These are phyloP conservation scores for Argentina anserina DNA, from an alignment of 306 rosid genomes.

Conservation along the genomic window DNA sequence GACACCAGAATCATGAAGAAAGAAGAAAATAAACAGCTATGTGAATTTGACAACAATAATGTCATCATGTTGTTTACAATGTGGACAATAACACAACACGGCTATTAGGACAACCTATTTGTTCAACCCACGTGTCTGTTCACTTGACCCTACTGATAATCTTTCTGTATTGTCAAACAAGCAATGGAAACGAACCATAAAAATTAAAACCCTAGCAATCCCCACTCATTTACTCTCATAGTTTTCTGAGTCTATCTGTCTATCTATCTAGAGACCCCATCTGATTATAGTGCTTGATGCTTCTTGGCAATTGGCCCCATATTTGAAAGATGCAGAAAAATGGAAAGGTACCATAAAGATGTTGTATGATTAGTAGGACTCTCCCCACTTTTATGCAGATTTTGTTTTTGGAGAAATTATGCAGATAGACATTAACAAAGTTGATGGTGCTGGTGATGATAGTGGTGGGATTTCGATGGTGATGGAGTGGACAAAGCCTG, in stretches of 20 bases:
- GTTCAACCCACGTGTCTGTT: slow-evolving; percentile 28
- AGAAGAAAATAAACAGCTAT: not conserved
- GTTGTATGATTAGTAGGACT: not conserved
- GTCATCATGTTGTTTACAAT: slow-evolving; percentile 1
- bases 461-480: slow-evolving; percentile 22
- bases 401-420: too few relatives aligned
- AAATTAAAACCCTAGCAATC: not conserved
- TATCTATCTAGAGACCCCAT: not conserved
- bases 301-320: slow-evolving; percentile 20
- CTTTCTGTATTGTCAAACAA: slow-evolving; percentile 7
- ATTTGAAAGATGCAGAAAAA: not conserved
- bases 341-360: slow-evolving; percentile 20
- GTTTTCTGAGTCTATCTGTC: not conserved
- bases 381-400: slow-evolving; percentile 17
- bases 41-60: slow-evolving; percentile 15
- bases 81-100: slow-evolving; percentile 17
- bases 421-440: slow-evolving; percentile 15
- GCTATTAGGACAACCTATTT: slow-evolving; percentile 15
- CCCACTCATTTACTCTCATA: slow-evolving; percentile 22
- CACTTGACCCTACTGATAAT: not conserved
- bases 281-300: slow-evolving; percentile 11
- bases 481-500: slow-evolving; percentile 33
- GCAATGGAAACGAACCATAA: slow-evolving; percentile 4
- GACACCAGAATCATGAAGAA: not conserved
- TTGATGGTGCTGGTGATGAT: not conserved